A percentile compares a stretch with the other conserved stretches of the same genome.
These are phyloP conservation scores for Dactylis glomerata DNA, from an alignment of 176 grass and related monocot species.

Conservation along the genomic window DNA sequence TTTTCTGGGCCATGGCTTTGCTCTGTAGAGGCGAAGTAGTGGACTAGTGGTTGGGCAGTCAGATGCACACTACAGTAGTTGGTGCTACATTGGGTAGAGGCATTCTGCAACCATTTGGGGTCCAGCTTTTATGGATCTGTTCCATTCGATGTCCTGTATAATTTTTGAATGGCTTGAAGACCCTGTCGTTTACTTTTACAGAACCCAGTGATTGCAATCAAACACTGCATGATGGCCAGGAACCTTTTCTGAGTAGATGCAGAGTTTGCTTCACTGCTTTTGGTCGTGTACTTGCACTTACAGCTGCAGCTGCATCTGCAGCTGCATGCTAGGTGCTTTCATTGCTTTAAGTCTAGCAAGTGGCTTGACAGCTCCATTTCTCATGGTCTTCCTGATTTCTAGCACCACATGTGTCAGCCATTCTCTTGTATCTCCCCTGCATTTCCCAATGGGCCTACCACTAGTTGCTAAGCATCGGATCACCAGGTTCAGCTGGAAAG, in stretches of 20 bases:
- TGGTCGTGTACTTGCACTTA: not conserved
- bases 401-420: not conserved
- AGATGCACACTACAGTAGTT: slow-evolving; percentile 6
- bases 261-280: slow-evolving; percentile 5
- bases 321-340: too few species aligned
- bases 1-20: slow-evolving; percentile 26
- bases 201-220: not conserved
- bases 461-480: not conserved
- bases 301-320: not conserved
- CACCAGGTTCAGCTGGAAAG: not conserved
- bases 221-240: not conserved
- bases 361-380: not conserved
- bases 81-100: slow-evolving; percentile 21
- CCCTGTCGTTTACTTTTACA: not conserved
- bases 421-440: not conserved
- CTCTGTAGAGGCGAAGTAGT: not conserved
- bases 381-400: not conserved
- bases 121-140: slow-evolving; percentile 11
- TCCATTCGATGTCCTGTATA: not conserved
- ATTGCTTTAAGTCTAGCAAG: not conserved
- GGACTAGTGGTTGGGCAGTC: slow-evolving; percentile 1
- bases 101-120: not conserved
- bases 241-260: not conserved
- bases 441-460: not conserved
- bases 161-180: too few species aligned